Evolutionary conservation across 306 rosid species (phyloP).

Genomic region (Fagus sylvatica): DNA sequence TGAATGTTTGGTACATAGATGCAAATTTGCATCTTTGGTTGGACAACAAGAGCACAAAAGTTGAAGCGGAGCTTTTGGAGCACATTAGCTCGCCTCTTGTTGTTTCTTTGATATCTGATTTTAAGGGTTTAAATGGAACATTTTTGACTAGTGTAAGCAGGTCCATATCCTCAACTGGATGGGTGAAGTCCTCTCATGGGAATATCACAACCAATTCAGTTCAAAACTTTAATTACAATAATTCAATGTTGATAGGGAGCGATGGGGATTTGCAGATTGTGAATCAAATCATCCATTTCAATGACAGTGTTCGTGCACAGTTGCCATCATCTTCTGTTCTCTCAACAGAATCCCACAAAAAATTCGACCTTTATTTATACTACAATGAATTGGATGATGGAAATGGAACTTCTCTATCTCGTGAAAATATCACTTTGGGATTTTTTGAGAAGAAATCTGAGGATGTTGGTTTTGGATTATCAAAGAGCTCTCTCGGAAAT

Average conservation of each 20-base stretch:
- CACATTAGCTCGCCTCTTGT: slow-evolving; percentile 45
- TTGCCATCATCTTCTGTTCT: slow-evolving; percentile 29
- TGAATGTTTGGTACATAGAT: slow-evolving; percentile 85
- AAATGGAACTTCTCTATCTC: slow-evolving; percentile 27
- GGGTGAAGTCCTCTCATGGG: slow-evolving; percentile 76
- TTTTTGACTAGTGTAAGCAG: slow-evolving; percentile 57
- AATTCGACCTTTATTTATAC: slow-evolving; percentile 48
- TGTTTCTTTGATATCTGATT: slow-evolving; percentile 43
- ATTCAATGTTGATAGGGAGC: slow-evolving; percentile 51
- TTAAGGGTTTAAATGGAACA: slow-evolving; percentile 65
- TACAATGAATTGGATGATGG: slow-evolving; percentile 33
- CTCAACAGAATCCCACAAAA: slow-evolving; percentile 39
- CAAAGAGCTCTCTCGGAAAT: slow-evolving; percentile 57
- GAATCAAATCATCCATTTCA: slow-evolving; percentile 55
- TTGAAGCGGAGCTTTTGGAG: slow-evolving; percentile 54
- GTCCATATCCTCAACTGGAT: slow-evolving; percentile 59
- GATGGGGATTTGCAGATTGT: slow-evolving; percentile 58
- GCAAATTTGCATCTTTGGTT: slow-evolving; percentile 94
- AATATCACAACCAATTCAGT: slow-evolving; percentile 54
- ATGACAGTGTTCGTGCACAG: slow-evolving; percentile 37
- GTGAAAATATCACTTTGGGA: slow-evolving; percentile 57
- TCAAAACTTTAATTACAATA: slow-evolving; percentile 56
- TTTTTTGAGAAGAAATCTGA: slow-evolving; percentile 42
- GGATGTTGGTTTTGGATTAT: slow-evolving; percentile 30
- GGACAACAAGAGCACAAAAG: slow-evolving; percentile 51